Evolutionary conservation across 2,329 filamentous ascomycete species (phyloP).

Genomic region (Diplodia seriata): DNA sequence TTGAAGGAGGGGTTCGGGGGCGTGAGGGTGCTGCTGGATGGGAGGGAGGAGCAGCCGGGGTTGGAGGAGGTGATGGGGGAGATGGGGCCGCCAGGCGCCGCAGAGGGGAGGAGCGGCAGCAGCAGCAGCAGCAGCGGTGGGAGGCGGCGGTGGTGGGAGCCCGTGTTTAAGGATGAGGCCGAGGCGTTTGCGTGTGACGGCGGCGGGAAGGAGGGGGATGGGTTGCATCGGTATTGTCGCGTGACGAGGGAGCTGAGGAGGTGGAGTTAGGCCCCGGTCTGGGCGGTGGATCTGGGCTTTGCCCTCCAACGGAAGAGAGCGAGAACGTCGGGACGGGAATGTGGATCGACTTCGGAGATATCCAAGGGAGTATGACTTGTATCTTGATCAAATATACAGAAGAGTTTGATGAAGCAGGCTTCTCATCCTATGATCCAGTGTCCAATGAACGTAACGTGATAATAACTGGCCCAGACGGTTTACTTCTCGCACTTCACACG

Average conservation of each 20-base stretch:
- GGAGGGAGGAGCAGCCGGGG: neutral
- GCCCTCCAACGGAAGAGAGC: too few relatives aligned
- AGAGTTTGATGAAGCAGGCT: too few relatives aligned
- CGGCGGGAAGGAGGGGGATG: neutral
- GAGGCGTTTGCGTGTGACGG: constrained; percentile 1
- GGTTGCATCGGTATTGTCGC: constrained; percentile 15
- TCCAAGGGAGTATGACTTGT: too few relatives aligned
- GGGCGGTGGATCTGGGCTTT: too few relatives aligned
- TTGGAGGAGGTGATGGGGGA: neutral
- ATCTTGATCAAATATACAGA: too few relatives aligned
- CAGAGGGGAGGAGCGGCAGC: neutral
- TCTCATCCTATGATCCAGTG: too few relatives aligned
- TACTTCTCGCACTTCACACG: too few relatives aligned
- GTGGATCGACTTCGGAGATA: too few relatives aligned
- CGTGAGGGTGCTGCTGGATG: constrained; percentile 12
- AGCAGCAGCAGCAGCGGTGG: neutral
- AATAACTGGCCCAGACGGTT: too few relatives aligned
- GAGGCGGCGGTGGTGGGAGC: neutral
- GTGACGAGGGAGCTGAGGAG: constrained; percentile 18
- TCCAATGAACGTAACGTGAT: too few relatives aligned
- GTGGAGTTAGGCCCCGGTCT: neutral
- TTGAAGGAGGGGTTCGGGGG: neutral
- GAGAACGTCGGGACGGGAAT: too few relatives aligned
- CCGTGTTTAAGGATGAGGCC: neutral
- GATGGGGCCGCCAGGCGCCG: neutral